Base-by-base conservation (phyloP, 2,329 filamentous ascomycete species). In the Curvularia lunata region DNA sequence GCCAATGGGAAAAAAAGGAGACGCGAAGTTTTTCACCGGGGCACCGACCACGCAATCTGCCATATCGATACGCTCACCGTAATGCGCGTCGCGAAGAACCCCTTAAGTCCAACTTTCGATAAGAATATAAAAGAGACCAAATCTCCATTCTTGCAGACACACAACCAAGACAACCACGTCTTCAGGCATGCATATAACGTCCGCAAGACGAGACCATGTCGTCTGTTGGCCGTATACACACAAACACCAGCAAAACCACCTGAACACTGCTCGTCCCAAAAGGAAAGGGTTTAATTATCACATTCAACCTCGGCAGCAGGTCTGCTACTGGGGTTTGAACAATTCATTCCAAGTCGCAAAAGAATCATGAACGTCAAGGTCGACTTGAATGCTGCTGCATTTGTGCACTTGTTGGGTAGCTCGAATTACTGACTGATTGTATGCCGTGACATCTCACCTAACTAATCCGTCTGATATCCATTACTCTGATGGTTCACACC, bases 41-140 rank as follows among this genome's bases (percentile, higher is more conserved):
- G 54, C 54, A 56, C 54, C 49, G 49, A 56, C 54, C 54, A 56
- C 19, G 42, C 49, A 56, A 56, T 56, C 49, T 56, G 49, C 49
- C 19, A 48, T 43, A 56, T 56, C 54, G 42, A 56, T 53, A 56
- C 42, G 42, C 30, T 42, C 54, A 53, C 49, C 47, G n/a, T n/a
- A n/a, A n/a, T n/a, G n/a, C n/a, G n/a, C n/a, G n/a, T n/a, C 25
- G 21, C 41, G 48, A 16, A 34, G 18, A 53, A 48, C 49, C 52
- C 49, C 43, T 48, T 42, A 21, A 41, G 21, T 27, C 18, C 10
- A 19, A 48, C 8, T 19, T 9, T 25, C 7, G 25, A 37, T 13
- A 37, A 23, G 27, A 30, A 23, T 34, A n/a, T 48, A 37, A 38
- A 46, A 25, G 18, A 37, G 32, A 9, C 12, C 18, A 30, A 48